A percentile compares a stretch with the other conserved stretches of the same genome.
Evolutionary conservation across 345 rosid genomes (phyloP).

Genomic region (Syzygium aqueum): DNA sequence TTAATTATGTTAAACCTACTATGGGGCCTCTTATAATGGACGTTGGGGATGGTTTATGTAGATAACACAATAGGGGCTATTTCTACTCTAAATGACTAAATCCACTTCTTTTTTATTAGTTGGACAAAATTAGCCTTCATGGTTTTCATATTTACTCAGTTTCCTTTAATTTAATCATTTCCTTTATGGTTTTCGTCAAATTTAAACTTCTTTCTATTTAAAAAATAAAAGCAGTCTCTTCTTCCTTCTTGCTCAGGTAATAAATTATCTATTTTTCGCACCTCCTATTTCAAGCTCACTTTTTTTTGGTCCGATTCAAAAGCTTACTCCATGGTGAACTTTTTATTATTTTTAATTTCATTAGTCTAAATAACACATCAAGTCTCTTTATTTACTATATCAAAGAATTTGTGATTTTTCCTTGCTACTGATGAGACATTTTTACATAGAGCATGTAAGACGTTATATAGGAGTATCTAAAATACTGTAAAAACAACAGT

Average conservation of each 20-base stretch:
- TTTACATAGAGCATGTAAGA: not conserved
- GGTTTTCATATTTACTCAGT: not conserved
- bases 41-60: not conserved
- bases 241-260: not conserved
- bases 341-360: not conserved
- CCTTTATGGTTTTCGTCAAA: not conserved
- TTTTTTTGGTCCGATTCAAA: not conserved
- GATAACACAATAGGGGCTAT: not conserved
- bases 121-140: not conserved
- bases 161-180: not conserved
- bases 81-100: not conserved
- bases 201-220: not conserved
- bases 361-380: not conserved
- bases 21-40: not conserved
- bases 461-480: not conserved
- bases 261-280: not conserved
- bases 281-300: not conserved
- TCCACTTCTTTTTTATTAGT: not conserved
- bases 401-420: not conserved
- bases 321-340: not conserved
- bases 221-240: not conserved
- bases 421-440: not conserved
- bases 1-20: not conserved
- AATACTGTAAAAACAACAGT: not conserved
- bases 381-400: not conserved